Conservation (phyloP, 2,329 filamentous ascomycete genomes). For the Claviceps paspali region DNA sequence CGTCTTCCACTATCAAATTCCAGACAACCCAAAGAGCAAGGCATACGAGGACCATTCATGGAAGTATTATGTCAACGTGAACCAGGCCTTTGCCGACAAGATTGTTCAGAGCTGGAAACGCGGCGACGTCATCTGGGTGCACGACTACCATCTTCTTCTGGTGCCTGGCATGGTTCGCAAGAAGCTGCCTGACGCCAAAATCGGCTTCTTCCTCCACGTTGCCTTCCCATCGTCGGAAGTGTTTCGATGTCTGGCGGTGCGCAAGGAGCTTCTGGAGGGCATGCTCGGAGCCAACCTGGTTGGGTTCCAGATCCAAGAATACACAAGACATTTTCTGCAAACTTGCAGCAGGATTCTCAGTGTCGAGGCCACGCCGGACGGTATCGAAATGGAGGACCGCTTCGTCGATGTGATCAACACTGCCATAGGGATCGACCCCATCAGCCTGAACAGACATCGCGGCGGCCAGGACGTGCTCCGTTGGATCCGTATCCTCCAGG, state of each 20-base stretch:
- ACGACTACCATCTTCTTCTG: slow-evolving; percentile 86
- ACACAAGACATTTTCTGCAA: slow-evolving; percentile 85
- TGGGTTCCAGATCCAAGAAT: slow-evolving; percentile 88
- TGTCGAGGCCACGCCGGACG: slow-evolving; percentile 80
- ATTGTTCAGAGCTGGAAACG: slow-evolving; percentile 87
- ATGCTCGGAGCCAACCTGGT: slow-evolving; percentile 88
- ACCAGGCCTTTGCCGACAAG: slow-evolving; percentile 82
- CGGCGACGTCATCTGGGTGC: slow-evolving; percentile 85
- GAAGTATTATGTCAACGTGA: slow-evolving; percentile 85
- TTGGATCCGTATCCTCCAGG: slow-evolving; percentile 67
- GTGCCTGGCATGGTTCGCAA: slow-evolving; percentile 82
- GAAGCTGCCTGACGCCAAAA: slow-evolving; percentile 82
- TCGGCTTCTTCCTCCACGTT: slow-evolving; percentile 90
- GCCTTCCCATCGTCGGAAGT: slow-evolving; percentile 94
- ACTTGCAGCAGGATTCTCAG: slow-evolving; percentile 83
- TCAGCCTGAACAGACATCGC: slow-evolving; percentile 56
- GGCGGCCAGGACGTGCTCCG: slow-evolving; percentile 55
- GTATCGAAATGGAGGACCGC: slow-evolving; percentile 78
- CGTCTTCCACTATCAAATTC: slow-evolving; percentile 95
- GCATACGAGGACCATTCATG: slow-evolving; percentile 95
- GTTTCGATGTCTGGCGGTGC: slow-evolving; percentile 77
- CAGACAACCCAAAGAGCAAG: slow-evolving; percentile 95
- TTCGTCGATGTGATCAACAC: slow-evolving; percentile 80
- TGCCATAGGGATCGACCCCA: slow-evolving; percentile 82
- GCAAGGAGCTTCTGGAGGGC: slow-evolving; percentile 76